Evolutionary conservation across 345 rosid species (phyloP), one percentile per base, ranked within the genome.

Genomic region (Sonneratia alba): DNA sequence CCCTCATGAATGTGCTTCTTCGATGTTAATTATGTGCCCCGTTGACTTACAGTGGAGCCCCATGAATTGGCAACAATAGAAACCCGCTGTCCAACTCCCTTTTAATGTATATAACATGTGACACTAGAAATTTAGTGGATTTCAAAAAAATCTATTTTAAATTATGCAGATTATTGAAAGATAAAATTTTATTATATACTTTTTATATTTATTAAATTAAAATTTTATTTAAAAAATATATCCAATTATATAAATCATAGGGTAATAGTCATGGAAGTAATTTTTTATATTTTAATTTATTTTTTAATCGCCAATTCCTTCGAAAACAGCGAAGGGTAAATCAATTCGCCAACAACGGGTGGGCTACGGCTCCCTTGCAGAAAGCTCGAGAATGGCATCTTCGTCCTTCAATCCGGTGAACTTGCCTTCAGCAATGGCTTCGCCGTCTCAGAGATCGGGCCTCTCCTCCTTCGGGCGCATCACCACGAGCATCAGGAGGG

Each of bases 401-500:
- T 62, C 66, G 27, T 32, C 38, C 37, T 62, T 62, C 38, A 27
- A 34, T 37, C 32, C 27, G 37, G 37, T 62, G 66, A 62, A 6
- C 36, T 24, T 62, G 4, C 66, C 66, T 10, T 62, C 66, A 4
- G 6, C 27, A 34, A 3, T 32, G 37, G 0, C 38, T 14, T 62
- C 66, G 32, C 74, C 24, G 47, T 45, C 45, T 21, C 74, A 42
- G 42, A 63, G 68, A 61, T 71, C 74, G 16, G 68, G 67, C 67
- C 78, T n/a, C 93, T 87, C 78, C 97, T 88, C 1, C 84, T 91
- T 32, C 87, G 85, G 59, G 67, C 68, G 38, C 85, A 72, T 69
- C 88, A 91, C 18, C 86, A 81, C 37, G 90, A 85, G 34, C 82
- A 88, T 81, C 91, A 92, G 7, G 84, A 87, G 37, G 83, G 84